These are phyloP conservation scores for Sugiyamaella grinbergsii DNA, from an alignment of 1,139 yeast species.

Conservation along the genomic window DNA sequence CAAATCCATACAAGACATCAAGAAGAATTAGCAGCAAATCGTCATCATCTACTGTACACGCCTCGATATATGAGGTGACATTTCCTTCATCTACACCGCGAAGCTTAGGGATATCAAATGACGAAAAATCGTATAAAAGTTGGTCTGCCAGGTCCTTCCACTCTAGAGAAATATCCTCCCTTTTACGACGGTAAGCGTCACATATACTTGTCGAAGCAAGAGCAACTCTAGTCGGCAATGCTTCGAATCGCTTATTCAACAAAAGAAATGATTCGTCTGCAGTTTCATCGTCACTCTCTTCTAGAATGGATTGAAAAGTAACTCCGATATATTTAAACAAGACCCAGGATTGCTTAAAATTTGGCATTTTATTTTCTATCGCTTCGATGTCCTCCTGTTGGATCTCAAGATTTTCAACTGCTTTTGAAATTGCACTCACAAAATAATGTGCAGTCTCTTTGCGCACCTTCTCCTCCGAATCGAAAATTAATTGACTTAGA, in stretches of 20 bases:
- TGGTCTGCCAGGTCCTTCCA: constrained; percentile 33
- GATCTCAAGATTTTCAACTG: constrained; percentile 23
- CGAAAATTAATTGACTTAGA: constrained; percentile 45
- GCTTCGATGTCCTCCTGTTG: constrained; percentile 26
- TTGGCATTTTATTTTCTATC: constrained; percentile 25
- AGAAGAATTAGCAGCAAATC: constrained; percentile 35
- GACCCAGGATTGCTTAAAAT: constrained; percentile 32
- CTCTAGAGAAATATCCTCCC: constrained; percentile 23
- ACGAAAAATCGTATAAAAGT: constrained; percentile 39
- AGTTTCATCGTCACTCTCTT: constrained; percentile 16
- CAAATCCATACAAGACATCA: constrained; percentile 38
- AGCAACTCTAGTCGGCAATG: constrained; percentile 23
- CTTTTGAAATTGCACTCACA: constrained; percentile 11
- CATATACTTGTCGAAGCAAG: constrained; percentile 29
- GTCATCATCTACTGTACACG: constrained; percentile 28
- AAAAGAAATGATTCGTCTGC: constrained; percentile 6
- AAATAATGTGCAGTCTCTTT: constrained; percentile 34
- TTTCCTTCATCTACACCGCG: constrained; percentile 25
- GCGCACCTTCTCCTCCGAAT: constrained; percentile 44
- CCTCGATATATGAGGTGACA: constrained; percentile 24
- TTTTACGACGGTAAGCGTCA: constrained; percentile 30
- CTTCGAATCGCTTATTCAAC: constrained; percentile 20
- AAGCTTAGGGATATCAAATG: constrained; percentile 23
- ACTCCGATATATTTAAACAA: constrained; percentile 31
- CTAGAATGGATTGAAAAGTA: constrained; percentile 17